Evolutionary conservation across 345 rosid genomes (phyloP).

Genomic region (Nasturtium officinale): DNA sequence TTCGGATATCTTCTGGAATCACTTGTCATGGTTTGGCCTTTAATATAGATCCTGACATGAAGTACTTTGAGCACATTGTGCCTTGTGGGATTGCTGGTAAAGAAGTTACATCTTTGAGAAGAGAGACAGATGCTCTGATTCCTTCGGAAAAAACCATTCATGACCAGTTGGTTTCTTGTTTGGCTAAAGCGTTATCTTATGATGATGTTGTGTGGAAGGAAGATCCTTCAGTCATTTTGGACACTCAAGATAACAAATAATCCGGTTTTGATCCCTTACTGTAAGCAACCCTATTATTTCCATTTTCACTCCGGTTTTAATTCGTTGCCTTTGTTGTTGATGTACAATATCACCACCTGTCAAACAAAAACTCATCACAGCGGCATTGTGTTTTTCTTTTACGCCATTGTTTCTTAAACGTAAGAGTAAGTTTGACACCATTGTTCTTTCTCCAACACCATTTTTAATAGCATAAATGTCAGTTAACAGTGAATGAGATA

Average conservation of each 20-base stretch:
- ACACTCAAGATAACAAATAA: constrained; percentile 27
- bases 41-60: constrained; percentile 77
- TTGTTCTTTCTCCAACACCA: constrained; percentile 77
- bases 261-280: not conserved
- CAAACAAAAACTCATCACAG: too few species aligned
- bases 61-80: constrained; percentile 82
- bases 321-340: too few species aligned
- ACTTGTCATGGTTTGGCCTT: constrained; percentile 90
- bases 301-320: too few species aligned
- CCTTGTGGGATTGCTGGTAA: constrained; percentile 93
- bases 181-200: constrained; percentile 60
- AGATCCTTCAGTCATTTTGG: constrained; percentile 38
- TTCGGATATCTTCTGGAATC: constrained; percentile 70
- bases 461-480: constrained; percentile 47
- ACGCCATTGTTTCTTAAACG: too few species aligned
- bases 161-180: constrained; percentile 80
- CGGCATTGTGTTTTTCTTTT: too few species aligned
- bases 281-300: not conserved
- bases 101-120: constrained; percentile 76
- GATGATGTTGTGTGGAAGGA: constrained; percentile 55
- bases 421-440: too few species aligned
- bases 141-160: constrained; percentile 73
- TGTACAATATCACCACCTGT: too few species aligned
- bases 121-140: constrained; percentile 61
- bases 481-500: not conserved